A percentile compares a stretch with the other conserved stretches of the same genome.
These are phyloP conservation scores for Neurospora sp. DNA, from an alignment of 495 filamentous ascomycete species.

Conservation along the genomic window DNA sequence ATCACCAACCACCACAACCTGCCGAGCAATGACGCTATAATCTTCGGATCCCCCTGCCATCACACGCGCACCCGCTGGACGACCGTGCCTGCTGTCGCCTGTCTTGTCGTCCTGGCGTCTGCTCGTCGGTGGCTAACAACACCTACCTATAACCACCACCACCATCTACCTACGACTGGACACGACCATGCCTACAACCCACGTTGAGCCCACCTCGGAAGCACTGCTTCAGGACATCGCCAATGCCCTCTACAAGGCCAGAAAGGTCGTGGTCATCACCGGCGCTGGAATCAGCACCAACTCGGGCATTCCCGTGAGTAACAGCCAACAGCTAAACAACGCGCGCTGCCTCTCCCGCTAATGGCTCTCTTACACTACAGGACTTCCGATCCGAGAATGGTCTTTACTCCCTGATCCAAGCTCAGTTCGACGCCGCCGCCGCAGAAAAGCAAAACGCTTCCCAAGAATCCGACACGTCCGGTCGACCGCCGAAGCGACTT, in stretches of 20 bases:
- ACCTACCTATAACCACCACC: not conserved
- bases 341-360: conserved; percentile 7
- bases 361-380: conserved; percentile 36
- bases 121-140: not conserved
- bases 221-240: conserved; percentile 51
- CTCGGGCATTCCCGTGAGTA: conserved; percentile 56
- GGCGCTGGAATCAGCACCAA: conserved; percentile 66
- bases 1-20: not conserved
- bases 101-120: not conserved
- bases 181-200: conserved; percentile 45
- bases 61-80: not conserved
- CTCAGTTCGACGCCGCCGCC: conserved; percentile 46
- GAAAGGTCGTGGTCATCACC: conserved; percentile 56
- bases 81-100: not conserved
- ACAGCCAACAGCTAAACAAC: conserved; percentile 1
- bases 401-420: conserved; percentile 58
- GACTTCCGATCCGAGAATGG: conserved; percentile 64
- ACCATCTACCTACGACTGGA: not conserved
- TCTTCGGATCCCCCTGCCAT: not conserved
- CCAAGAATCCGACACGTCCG: conserved; percentile 10
- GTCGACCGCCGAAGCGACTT: conserved; percentile 36
- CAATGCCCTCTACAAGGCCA: conserved; percentile 46
- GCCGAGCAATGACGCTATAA: not conserved
- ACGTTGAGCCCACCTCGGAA: conserved; percentile 38
- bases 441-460: conserved; percentile 6